Conservation (phyloP, 2,329 filamentous ascomycete species). For the Emergomyces orientalis region DNA sequence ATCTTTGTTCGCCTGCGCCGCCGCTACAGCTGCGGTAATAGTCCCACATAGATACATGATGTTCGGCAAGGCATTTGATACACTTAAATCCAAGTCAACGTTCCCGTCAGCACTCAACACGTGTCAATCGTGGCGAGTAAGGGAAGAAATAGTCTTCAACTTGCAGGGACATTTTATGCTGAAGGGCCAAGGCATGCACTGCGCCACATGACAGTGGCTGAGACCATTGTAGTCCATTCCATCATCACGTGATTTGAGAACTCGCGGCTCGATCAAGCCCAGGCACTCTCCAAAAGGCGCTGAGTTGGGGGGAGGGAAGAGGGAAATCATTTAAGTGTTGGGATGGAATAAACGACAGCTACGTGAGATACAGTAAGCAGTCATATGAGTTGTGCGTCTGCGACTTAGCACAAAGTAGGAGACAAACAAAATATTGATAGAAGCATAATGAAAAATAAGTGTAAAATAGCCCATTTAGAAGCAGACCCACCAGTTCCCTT, state of each 20-base stretch:
- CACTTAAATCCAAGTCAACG: not conserved
- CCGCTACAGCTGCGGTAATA: not conserved
- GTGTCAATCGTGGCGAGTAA: not conserved
- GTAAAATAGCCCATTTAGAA: not conserved
- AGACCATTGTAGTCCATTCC: not conserved
- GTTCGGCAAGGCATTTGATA: not conserved
- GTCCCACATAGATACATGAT: not conserved
- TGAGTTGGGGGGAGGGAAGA: not conserved
- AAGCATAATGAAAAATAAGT: not conserved
- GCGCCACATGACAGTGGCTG: not conserved
- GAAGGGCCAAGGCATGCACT: not conserved
- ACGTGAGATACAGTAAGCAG: not conserved
- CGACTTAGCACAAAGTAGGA: not conserved
- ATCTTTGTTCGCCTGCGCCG: not conserved
- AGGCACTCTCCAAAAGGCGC: not conserved
- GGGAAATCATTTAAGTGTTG: not conserved
- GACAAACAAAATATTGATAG: not conserved
- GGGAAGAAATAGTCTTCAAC: not conserved
- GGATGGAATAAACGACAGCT: not conserved
- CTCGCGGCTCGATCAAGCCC: not conserved
- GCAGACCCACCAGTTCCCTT: not conserved
- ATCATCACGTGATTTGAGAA: not conserved
- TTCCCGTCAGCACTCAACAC: not conserved
- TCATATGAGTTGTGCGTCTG: not conserved
- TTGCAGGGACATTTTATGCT: not conserved